phyloP scores from a whole-genome alignment of 1,284 basidiomycete species.

The Fomitopsis pinicola region DNA sequence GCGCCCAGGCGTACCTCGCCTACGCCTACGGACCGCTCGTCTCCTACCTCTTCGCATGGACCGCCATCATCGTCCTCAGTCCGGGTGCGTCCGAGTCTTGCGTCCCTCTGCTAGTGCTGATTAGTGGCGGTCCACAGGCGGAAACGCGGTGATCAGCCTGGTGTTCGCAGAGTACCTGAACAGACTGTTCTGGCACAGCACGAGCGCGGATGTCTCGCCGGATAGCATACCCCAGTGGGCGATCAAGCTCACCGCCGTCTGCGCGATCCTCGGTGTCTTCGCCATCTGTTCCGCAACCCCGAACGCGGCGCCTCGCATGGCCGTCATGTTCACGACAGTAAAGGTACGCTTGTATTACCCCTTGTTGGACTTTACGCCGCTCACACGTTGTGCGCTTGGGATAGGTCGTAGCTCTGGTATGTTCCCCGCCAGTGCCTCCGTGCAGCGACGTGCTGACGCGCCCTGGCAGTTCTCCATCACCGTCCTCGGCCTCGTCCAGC shows the following conservation, averaged over 20 bases:
- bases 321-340: constrained; percentile 82
- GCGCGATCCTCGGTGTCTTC: constrained; percentile 71
- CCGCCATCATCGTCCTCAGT: constrained; percentile 84
- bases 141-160: constrained; percentile 66
- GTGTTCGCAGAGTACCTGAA: constrained; percentile 88
- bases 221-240: constrained; percentile 87
- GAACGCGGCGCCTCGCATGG: constrained; percentile 76
- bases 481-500: constrained; percentile 70
- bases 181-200: constrained; percentile 67
- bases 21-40: constrained; percentile 87
- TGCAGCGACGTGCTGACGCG: neutral
- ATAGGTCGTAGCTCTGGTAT: constrained; percentile 56
- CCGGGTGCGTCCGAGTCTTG: constrained; percentile 50
- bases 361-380: neutral
- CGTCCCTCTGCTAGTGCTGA: neutral
- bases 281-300: constrained; percentile 76
- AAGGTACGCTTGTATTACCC: constrained; percentile 51
- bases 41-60: constrained; percentile 88
- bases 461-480: constrained; percentile 59
- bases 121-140: constrained; percentile 33
- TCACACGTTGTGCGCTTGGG: neutral
- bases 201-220: constrained; percentile 58
- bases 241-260: constrained; percentile 81
- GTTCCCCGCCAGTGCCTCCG: constrained; percentile 8
- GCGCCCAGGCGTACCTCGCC: constrained; percentile 86